Evolutionary conservation across 1,139 yeast genomes (phyloP).

Genomic region (Diutina neorugosa): DNA sequence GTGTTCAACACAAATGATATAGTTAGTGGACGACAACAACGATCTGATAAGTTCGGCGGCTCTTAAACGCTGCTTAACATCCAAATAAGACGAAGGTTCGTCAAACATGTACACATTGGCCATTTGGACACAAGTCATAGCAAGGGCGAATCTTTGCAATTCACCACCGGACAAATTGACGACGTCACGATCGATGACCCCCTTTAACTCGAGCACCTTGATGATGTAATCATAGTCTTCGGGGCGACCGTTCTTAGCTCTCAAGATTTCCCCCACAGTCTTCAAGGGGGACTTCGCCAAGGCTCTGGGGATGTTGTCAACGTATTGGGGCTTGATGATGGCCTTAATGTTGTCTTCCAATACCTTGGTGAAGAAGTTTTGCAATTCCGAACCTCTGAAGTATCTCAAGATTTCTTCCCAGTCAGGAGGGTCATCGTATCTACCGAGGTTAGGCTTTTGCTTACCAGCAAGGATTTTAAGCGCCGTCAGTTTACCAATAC

Average conservation of each 20-base stretch:
- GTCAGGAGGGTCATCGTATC: constrained; percentile 90
- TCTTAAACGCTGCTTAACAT: constrained; percentile 95
- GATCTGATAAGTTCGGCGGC: constrained; percentile 93
- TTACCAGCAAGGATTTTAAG: constrained; percentile 96
- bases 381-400: constrained; percentile 95
- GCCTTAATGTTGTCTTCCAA: constrained; percentile 91
- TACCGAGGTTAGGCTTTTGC: constrained; percentile 92
- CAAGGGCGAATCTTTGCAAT: constrained; percentile 95
- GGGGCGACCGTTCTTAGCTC: constrained; percentile 58
- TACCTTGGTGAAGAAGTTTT: constrained; percentile 87
- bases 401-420: constrained; percentile 88
- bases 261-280: constrained; percentile 75
- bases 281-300: constrained; percentile 77
- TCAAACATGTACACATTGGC: constrained; percentile 98
- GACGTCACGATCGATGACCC: constrained; percentile 75
- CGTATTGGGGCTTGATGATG: constrained; percentile 94
- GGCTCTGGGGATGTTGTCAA: constrained; percentile 93
- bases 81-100: constrained; percentile 96
- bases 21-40: constrained; percentile 57
- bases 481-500: constrained; percentile 99
- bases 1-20: constrained; percentile 95
- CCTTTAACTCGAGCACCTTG: constrained; percentile 56
- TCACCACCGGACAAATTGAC: constrained; percentile 94
- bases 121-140: constrained; percentile 88
- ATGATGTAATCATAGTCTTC: constrained; percentile 45